Conservation (phyloP, 257 asterid species). For the Solanum ossicruentum region DNA sequence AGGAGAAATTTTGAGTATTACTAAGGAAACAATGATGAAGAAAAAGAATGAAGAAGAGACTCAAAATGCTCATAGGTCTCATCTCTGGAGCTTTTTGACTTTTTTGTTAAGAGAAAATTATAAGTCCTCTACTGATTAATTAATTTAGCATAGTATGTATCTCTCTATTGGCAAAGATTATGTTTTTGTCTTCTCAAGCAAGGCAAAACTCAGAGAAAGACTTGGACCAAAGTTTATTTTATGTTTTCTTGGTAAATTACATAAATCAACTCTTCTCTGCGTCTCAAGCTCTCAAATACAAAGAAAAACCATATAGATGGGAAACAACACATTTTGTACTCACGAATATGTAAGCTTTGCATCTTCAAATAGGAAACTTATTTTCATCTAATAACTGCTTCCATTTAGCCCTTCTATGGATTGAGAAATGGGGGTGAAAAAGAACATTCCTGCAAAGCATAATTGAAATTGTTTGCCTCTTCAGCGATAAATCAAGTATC, state of each 20-base stretch:
- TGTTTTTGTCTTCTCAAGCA: neutral
- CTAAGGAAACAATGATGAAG: neutral
- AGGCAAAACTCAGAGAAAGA: neutral
- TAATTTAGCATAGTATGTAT: neutral
- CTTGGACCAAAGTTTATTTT: neutral
- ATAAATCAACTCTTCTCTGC: neutral
- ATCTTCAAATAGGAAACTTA: neutral
- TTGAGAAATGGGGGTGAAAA: neutral
- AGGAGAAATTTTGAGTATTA: neutral
- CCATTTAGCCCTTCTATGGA: neutral
- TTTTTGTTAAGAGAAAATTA: too few species aligned
- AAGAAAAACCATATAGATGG: neutral
- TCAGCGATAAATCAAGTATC: neutral
- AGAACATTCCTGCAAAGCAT: neutral
- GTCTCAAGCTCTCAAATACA: neutral
- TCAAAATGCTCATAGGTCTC: neutral
- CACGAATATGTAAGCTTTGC: neutral
- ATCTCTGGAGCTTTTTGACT: neutral
- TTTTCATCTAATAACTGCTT: neutral
- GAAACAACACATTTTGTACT: neutral
- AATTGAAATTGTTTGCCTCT: neutral
- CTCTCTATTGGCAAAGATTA: neutral
- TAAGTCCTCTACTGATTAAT: neutral
- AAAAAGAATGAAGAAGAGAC: neutral
- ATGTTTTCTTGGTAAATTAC: neutral